A percentile compares a stretch with the other conserved stretches of the same genome.
Evolutionary conservation across 768 basidiomycete species (phyloP).

Genomic region (Collybiopsis luxurians): DNA sequence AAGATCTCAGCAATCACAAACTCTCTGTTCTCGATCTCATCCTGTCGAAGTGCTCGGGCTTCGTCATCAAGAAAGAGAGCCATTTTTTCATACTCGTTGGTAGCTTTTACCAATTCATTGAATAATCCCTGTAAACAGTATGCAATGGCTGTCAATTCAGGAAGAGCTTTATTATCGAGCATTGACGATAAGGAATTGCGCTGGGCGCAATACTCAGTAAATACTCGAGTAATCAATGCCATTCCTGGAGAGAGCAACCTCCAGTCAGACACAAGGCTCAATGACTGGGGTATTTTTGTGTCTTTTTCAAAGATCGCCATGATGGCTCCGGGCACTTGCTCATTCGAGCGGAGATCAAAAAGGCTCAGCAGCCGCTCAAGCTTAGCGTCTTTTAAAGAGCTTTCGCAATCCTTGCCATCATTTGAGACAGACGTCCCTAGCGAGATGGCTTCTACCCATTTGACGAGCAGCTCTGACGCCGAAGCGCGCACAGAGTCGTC

Average conservation of each 20-base stretch:
- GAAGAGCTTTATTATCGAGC: slow-evolving; percentile 69
- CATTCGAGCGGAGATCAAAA: slow-evolving; percentile 56
- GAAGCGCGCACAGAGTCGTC: slow-evolving; percentile 73
- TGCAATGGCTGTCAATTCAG: slow-evolving; percentile 81
- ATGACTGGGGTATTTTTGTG: slow-evolving; percentile 57
- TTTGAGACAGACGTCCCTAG: slow-evolving; percentile 30
- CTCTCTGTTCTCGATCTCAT: slow-evolving; percentile 38
- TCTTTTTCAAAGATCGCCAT: slow-evolving; percentile 66
- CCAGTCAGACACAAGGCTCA: slow-evolving; percentile 75
- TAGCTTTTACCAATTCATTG: slow-evolving; percentile 37
- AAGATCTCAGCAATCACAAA: slow-evolving; percentile 64
- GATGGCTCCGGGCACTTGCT: slow-evolving; percentile 70
- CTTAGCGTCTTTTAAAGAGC: slow-evolving; percentile 18
- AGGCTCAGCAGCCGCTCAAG: slow-evolving; percentile 50
- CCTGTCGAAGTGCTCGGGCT: slow-evolving; percentile 14
- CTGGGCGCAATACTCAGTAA: slow-evolving; percentile 69
- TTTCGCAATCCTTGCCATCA: slow-evolving; percentile 31
- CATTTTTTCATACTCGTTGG: not conserved
- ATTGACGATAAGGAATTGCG: slow-evolving; percentile 56
- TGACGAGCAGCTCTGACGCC: slow-evolving; percentile 64
- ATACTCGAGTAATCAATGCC: slow-evolving; percentile 80
- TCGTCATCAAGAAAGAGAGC: not conserved
- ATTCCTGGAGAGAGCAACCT: slow-evolving; percentile 64
- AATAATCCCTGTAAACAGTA: slow-evolving; percentile 70
- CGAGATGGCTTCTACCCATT: slow-evolving; percentile 66